Percentiles rank a stretch among this genome's conserved stretches.
phyloP scores from a whole-genome alignment of 2,329 filamentous ascomycete genomes.

The Apiospora pterosperma region DNA sequence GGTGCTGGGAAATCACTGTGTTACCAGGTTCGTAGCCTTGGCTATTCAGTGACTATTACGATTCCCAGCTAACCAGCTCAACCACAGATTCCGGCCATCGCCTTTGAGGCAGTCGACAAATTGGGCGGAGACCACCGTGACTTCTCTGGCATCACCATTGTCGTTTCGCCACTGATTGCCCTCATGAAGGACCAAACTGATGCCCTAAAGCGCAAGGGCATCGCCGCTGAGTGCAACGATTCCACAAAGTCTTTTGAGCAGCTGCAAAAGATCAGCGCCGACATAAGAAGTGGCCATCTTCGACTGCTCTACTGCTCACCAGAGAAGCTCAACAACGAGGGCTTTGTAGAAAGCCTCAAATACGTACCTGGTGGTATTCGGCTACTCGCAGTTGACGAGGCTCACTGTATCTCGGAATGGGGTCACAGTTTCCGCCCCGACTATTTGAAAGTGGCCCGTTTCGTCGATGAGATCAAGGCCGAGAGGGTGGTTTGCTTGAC shows the following conservation, averaged over 20 bases:
- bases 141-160: constrained; percentile 48
- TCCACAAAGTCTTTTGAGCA: constrained; percentile 51
- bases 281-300: constrained; percentile 41
- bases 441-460: constrained; percentile 43
- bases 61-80: neutral
- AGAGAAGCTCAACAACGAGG: constrained; percentile 59
- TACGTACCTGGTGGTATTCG: constrained; percentile 52
- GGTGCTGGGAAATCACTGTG: constrained; percentile 49
- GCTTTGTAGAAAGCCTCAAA: constrained; percentile 54
- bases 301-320: constrained; percentile 57
- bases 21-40: constrained; percentile 35
- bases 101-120: constrained; percentile 41
- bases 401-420: constrained; percentile 55
- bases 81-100: constrained; percentile 41
- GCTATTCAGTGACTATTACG: too few species aligned
- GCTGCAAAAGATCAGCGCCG: constrained; percentile 32
- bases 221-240: constrained; percentile 52
- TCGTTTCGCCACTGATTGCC: constrained; percentile 54
- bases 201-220: constrained; percentile 43
- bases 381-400: constrained; percentile 55
- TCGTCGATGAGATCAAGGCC: constrained; percentile 51
- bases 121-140: constrained; percentile 21
- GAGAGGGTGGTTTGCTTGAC: constrained; percentile 59
- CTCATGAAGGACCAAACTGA: constrained; percentile 62
- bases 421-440: constrained; percentile 28